Evolutionary conservation across 257 asterid genomes (phyloP).

Genomic region (Ligustrum vulgare): DNA sequence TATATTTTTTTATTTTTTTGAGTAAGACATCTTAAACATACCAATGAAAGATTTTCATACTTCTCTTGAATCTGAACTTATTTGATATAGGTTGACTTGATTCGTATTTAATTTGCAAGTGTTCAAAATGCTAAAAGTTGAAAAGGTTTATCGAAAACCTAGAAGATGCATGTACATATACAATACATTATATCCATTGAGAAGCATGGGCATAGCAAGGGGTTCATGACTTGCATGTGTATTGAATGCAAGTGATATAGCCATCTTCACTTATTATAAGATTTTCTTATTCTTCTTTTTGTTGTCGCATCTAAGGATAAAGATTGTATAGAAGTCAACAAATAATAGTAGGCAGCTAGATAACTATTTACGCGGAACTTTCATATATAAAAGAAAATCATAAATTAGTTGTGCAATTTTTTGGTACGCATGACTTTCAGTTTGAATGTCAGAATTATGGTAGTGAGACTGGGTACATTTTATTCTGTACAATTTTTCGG

Average conservation of each 20-base stretch:
- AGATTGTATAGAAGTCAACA: not conserved
- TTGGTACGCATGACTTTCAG: no score
- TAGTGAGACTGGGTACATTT: no score
- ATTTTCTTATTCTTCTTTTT: not conserved
- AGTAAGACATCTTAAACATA: not conserved
- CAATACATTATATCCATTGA: not conserved
- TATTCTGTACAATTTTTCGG: no score
- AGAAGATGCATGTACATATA: not conserved
- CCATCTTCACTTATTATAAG: not conserved
- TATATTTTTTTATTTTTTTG: no score
- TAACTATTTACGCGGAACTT: no score
- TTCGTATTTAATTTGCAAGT: not conserved
- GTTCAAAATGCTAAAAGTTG: not conserved
- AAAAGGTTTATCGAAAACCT: not conserved
- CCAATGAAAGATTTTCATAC: not conserved
- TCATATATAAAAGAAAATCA: no score
- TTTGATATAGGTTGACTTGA: not conserved
- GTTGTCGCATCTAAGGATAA: not conserved
- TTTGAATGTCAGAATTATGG: no score
- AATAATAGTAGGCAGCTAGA: not conserved
- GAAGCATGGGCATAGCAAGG: conserved; percentile 2
- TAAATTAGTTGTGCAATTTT: no score
- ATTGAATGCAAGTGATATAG: not conserved
- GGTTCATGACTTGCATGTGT: not conserved
- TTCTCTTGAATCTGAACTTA: not conserved